Evolutionary conservation across 1,139 yeast genomes (phyloP), one percentile per base, ranked within the genome.

Genomic region (Hanseniaspora sp.): DNA sequence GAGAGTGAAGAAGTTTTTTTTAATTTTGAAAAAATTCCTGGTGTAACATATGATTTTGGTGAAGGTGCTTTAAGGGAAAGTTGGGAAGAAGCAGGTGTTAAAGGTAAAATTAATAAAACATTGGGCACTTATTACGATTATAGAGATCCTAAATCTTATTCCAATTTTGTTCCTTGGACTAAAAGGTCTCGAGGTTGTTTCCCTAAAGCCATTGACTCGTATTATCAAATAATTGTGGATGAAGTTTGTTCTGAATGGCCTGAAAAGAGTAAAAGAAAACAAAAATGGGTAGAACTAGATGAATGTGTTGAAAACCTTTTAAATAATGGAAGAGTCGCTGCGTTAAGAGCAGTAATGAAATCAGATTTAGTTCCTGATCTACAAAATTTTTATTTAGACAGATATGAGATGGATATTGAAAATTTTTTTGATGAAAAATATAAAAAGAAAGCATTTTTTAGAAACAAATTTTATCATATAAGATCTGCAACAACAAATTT

Each of bases 51-150:
- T 3, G 80, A 79, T 43, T 67, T 56, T 51, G 49, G 57, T 30
- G 55, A 55, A 13, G 72, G 86, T 9, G 96, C 97, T 0, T 72
- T 76, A 15, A 73, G 98, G 57, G 98, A 92, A 67, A 86, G 95
- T 0, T 92, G 98, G 98, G 98, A 92, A 68, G 99, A 92, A 68
- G 95, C 95, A 0, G 98, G 98, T 0, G 86, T 85, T 31, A 77
- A 76, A 45, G 95, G 96, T 3, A 70, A 66, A n/a, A 74, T 87
- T 12, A 30, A 29, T 12, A 51, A 45, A n/a, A 11, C 18, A 23
- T 28, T 51, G 12, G 54, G 48, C 7, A 15, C 17, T 5, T 44
- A 31, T 31, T 45, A 45, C 17, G 41, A 39, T 18, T 31, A n/a
- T 15, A 38, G 38, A 18, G 18, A 34, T 23, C 34, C 37, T 6